Percentiles rank a stretch among this genome's conserved stretches.
Conservation (phyloP, 306 rosid genomes). For the Fagus sylvatica region DNA sequence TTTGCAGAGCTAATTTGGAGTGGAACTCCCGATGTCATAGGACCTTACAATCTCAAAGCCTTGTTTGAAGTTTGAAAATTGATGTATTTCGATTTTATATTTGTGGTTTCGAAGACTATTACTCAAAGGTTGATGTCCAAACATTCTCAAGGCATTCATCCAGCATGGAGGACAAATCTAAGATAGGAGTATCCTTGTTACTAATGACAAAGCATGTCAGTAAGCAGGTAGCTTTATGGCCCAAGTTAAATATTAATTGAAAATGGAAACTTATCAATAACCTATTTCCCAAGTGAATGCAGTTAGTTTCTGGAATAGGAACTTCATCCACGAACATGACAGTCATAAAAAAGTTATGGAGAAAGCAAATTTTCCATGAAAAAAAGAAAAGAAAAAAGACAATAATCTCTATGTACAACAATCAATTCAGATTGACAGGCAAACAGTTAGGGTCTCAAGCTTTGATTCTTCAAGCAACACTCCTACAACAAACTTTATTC, state of each 20-base stretch:
- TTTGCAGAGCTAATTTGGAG: conserved; percentile 35
- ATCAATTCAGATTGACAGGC: background rate
- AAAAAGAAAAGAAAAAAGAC: background rate
- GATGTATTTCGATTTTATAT: no score
- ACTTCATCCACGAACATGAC: background rate
- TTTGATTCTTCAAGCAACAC: background rate
- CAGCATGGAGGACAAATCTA: no score
- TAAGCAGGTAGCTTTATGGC: no score
- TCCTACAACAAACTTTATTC: conserved; percentile 4
- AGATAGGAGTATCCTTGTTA: no score
- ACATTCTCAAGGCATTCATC: no score
- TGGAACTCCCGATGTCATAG: conserved; percentile 26
- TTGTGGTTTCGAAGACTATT: no score
- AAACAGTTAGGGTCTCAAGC: background rate
- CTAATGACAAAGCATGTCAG: no score
- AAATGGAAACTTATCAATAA: background rate
- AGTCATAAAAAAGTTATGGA: background rate
- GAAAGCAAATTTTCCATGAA: background rate
- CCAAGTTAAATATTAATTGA: no score
- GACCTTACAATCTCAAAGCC: conserved; percentile 36
- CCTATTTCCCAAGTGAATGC: background rate
- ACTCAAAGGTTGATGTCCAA: no score
- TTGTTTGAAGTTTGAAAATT: conserved; percentile 15
- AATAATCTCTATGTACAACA: background rate
- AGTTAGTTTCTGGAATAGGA: background rate